phyloP scores from a whole-genome alignment of 208 protist genomes.

The Trypanosoma avium region DNA sequence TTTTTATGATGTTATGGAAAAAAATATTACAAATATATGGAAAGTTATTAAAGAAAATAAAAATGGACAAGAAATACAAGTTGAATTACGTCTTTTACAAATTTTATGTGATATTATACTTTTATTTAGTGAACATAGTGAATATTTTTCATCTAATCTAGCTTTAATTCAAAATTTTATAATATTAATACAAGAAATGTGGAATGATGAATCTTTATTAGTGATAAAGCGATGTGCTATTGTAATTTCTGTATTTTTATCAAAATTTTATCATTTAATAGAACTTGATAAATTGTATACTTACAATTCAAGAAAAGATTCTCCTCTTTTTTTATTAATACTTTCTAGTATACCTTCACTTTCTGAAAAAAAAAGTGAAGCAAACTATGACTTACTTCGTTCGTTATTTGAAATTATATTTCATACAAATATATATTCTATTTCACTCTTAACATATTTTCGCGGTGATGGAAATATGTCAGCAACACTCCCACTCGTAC shows the following conservation, averaged over 20 bases:
- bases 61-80: not conserved
- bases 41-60: conserved; percentile 10
- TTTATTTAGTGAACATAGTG: conserved; percentile 22
- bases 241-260: conserved; percentile 26
- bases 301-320: not conserved
- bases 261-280: conserved; percentile 10
- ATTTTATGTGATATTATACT: conserved; percentile 26
- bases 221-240: conserved; percentile 24
- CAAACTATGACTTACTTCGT: conserved; percentile 13
- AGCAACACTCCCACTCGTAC: conserved; percentile 13
- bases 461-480: conserved; percentile 26
- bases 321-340: conserved; percentile 13
- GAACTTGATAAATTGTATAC: conserved; percentile 6
- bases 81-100: conserved; percentile 18
- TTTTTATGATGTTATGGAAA: conserved; percentile 20
- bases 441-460: conserved; percentile 25
- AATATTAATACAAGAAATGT: conserved; percentile 20
- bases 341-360: conserved; percentile 17
- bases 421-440: conserved; percentile 27
- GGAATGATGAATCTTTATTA: conserved; percentile 4
- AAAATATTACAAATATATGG: conserved; percentile 23
- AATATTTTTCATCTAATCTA: not conserved
- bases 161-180: conserved; percentile 8
- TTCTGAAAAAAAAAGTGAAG: not conserved
- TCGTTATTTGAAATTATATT: conserved; percentile 20